Base-by-base conservation (phyloP, 2,329 filamentous ascomycete species). In the Colletotrichum salicis region DNA sequence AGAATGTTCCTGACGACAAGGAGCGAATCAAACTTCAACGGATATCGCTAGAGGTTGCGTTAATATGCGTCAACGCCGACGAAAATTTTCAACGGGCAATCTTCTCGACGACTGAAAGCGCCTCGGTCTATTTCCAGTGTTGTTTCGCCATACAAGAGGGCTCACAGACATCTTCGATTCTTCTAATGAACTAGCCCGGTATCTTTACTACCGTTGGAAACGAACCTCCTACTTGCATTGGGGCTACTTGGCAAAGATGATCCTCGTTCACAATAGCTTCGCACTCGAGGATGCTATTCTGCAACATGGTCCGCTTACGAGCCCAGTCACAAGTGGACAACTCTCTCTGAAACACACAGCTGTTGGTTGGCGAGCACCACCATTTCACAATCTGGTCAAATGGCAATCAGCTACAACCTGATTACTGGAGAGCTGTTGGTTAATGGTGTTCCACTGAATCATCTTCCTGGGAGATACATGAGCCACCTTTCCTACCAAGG, bases 381-480 rank as follows among this genome's bases (percentile, higher is more conserved):
- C 12, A 27, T 54, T 5, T 52, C 31, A 45, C 31, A 13, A n/a
- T 37, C 31, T 33, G 31, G 4, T 3, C 35, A 72, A 5, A 73
- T 80, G 27, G 6, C 35, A 3, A 80, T 88, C 4, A 83, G 86
- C 31, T 86, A 85, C 73, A 88, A 89, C 71, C 60, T 89, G 0
- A 73, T 91, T 2, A 86, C 82, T 0, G 88, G 85, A 0, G 80
- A 85, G 29, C 78, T 92, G 0, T 80, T 90, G 0, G 82, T 91
- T 0, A 82, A 90, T 67, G 88, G 88, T 0, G 54, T 79, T 1
- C 88, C 86, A 0, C 74, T 90, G 0, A 76, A 82, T 4, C 82
- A 85, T 2, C 79, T 90, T 0, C 88, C 88, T 0, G 3, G 12
- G 0, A 71, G 82, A 0, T 90, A 88, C 60, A 80, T 84, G 41